Evolutionary conservation across 1,284 basidiomycete species (phyloP), one percentile per base, ranked within the genome.

Genomic region (Phlebopus sp.): DNA sequence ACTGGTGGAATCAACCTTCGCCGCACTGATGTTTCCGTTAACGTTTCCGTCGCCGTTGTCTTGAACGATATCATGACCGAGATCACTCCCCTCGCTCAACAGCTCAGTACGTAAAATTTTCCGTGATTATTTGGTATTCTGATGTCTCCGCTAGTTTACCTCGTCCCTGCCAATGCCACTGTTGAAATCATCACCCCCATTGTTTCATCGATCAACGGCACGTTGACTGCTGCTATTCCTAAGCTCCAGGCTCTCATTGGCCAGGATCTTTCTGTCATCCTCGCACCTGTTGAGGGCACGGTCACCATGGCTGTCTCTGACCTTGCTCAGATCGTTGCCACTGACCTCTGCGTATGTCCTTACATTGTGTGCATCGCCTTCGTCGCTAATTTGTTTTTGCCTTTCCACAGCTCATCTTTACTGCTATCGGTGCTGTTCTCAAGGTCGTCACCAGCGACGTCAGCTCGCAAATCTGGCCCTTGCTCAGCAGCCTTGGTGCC

Each of bases 351-450:
- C 5, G 60, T 65, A 36, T 23, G 52, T 56, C 8, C 34, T 29
- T n/a, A 0, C 4, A 25, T 17, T 35, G 11, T 11, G 15, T 11
- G 32, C 64, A 46, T 51, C 36, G 29, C 15, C 30, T 4, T 18
- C 5, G 23, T n/a, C 37, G 11, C 13, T 40, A 37, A 42, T 45
- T 34, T 15, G n/a, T n/a, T n/a, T n/a, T n/a, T n/a, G n/a, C n/a
- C 3, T 21, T 8, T 18, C 36, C 27, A 5, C 29, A 66, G 59
- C 42, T 70, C 21, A 52, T 75, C 42, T 64, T 75, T 55, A 50
- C 38, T n/a, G 71, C 71, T 17, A 52, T 73, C 44, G 60, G 58
- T n/a, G 59, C 59, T 17, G 63, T 73, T 45, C 57, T 75, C 18
- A 57, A 60, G 27, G 47, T 73, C 19, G 65, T 68, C 32, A 58